phyloP scores from a whole-genome alignment of 306 rosid genomes.

The Castanea crenata region DNA sequence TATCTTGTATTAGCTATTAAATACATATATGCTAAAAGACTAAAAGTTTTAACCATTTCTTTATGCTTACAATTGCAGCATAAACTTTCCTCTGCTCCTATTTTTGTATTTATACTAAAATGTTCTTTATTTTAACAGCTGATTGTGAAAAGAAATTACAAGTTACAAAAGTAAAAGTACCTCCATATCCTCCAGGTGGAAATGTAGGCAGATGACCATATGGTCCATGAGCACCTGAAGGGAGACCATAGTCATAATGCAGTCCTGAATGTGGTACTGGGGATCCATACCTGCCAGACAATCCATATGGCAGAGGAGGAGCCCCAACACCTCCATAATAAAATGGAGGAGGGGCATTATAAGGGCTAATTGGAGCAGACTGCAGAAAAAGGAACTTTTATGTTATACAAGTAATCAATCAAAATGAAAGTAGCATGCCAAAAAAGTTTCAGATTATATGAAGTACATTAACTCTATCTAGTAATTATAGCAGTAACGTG shows the following conservation, averaged over 20 bases:
- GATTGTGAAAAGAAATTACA: background rate
- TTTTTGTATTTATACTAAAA: background rate
- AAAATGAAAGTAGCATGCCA: background rate
- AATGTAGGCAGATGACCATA: slow-evolving; percentile 33
- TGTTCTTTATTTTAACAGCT: background rate
- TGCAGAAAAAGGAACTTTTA: slow-evolving; percentile 18
- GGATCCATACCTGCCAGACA: slow-evolving; percentile 39
- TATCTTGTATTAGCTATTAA: background rate
- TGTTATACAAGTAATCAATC: background rate
- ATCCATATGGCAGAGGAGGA: slow-evolving; percentile 42
- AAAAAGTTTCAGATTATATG: background rate
- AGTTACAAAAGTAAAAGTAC: slow-evolving; percentile 21
- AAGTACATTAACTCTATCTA: background rate
- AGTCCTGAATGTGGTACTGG: slow-evolving; percentile 35
- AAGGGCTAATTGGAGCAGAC: slow-evolving; percentile 42
- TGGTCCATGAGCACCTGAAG: slow-evolving; percentile 24
- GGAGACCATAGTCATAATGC: slow-evolving; percentile 35
- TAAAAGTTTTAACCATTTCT: background rate
- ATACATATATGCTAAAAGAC: background rate
- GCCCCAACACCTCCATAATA: slow-evolving; percentile 39
- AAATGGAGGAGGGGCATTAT: slow-evolving; percentile 33
- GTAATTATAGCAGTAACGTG: background rate
- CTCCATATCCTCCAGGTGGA: slow-evolving; percentile 43
- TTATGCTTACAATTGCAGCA: background rate
- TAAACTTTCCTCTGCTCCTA: background rate